phyloP scores from a whole-genome alignment of 352 stramenopile genomes.

The Phytophthora pisi region DNA sequence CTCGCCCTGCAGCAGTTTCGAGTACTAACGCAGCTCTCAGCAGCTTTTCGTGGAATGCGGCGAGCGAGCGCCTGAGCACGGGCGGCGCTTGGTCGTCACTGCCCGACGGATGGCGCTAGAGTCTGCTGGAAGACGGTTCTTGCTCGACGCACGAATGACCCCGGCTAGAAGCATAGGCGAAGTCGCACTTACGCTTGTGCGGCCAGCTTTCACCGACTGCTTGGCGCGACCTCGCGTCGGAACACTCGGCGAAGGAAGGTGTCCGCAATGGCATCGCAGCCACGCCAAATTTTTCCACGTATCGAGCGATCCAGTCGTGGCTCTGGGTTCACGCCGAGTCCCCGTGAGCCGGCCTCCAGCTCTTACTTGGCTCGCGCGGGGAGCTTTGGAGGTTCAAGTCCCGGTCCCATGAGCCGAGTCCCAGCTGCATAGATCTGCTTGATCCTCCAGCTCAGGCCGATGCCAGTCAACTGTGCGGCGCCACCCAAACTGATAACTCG shows the following conservation, averaged over 20 bases:
- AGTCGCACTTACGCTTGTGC: conserved; percentile 1
- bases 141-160: conserved; percentile 9
- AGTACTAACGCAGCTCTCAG: neutral
- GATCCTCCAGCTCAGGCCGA: conserved; percentile 16
- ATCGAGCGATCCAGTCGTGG: conserved; percentile 24
- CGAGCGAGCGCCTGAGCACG: too few species aligned
- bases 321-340: conserved; percentile 30
- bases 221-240: conserved; percentile 9
- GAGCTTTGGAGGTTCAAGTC: conserved; percentile 24
- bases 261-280: conserved; percentile 12
- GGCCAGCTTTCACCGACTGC: neutral
- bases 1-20: neutral
- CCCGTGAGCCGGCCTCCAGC: conserved; percentile 10
- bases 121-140: conserved; percentile 27
- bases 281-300: conserved; percentile 27
- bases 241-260: conserved; percentile 13
- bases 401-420: conserved; percentile 29
- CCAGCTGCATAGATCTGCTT: conserved; percentile 22
- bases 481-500: conserved; percentile 29
- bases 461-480: conserved; percentile 8
- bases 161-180: conserved; percentile 11
- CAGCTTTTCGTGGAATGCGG: neutral
- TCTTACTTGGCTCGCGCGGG: conserved; percentile 14
- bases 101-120: neutral
- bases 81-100: neutral